A percentile compares a stretch with the other conserved stretches of the same genome.
phyloP scores from a whole-genome alignment of 495 filamentous ascomycete species.

The Aspergillus biplanus region DNA sequence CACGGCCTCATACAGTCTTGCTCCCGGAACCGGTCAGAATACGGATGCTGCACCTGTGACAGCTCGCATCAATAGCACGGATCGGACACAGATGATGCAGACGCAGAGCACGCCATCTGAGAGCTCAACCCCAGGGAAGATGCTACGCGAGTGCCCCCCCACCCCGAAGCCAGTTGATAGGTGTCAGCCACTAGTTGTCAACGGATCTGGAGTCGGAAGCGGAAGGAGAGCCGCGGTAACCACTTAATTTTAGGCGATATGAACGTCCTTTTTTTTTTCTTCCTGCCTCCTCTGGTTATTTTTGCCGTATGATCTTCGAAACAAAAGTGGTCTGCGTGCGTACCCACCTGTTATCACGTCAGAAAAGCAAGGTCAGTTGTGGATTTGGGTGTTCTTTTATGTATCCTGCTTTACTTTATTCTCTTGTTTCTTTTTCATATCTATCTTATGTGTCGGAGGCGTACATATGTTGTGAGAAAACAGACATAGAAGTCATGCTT shows the following conservation, averaged over 20 bases:
- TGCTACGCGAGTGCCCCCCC: neutral
- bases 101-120: slow-evolving; percentile 2
- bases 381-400: no score
- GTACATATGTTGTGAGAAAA: neutral
- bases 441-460: neutral
- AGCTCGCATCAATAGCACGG: neutral
- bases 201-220: slow-evolving; percentile 38
- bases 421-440: neutral
- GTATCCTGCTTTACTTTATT: neutral
- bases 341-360: no score
- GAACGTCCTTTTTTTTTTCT: no score
- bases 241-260: slow-evolving; percentile 8
- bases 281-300: no score
- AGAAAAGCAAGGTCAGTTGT: no score
- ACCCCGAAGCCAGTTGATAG: slow-evolving; percentile 17
- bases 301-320: no score
- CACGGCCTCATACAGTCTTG: slow-evolving; percentile 7
- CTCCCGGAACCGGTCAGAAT: neutral
- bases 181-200: slow-evolving; percentile 42
- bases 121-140: slow-evolving; percentile 8
- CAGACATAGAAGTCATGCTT: neutral
- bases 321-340: no score
- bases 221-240: slow-evolving; percentile 17
- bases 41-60: neutral
- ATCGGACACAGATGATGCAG: neutral